A percentile compares a stretch with the other conserved stretches of the same genome.
phyloP scores from a whole-genome alignment of 495 filamentous ascomycete genomes.

The Eremomyces bilateralis region DNA sequence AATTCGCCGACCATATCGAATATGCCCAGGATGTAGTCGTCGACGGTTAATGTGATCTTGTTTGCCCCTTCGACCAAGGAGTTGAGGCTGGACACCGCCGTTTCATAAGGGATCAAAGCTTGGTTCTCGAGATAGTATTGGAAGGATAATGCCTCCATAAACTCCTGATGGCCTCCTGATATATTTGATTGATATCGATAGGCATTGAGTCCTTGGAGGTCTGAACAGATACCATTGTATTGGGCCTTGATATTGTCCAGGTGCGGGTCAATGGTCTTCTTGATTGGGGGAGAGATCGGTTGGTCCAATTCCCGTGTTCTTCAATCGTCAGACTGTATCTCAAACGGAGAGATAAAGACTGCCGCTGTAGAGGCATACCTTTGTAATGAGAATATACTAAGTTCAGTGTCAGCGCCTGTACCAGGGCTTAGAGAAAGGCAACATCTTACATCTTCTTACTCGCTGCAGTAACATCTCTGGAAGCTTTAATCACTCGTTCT shows the following conservation, averaged over 20 bases:
- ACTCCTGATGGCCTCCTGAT: conserved; percentile 65
- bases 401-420: not conserved
- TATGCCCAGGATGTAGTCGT: conserved; percentile 79
- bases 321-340: conserved; percentile 3
- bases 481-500: conserved; percentile 71
- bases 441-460: conserved; percentile 84
- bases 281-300: conserved; percentile 40
- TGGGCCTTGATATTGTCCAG: conserved; percentile 43
- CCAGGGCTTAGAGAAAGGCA: not conserved
- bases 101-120: conserved; percentile 40
- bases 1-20: conserved; percentile 87
- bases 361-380: conserved; percentile 29
- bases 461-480: conserved; percentile 71
- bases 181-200: conserved; percentile 66
- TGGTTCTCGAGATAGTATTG: conserved; percentile 68
- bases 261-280: conserved; percentile 39
- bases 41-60: conserved; percentile 37
- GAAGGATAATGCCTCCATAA: conserved; percentile 71
- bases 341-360: not conserved
- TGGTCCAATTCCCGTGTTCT: conserved; percentile 42
- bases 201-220: conserved; percentile 57
- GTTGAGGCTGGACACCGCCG: conserved; percentile 28
- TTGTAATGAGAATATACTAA: conserved; percentile 57
- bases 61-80: conserved; percentile 8
- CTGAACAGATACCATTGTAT: conserved; percentile 42